Percentiles rank a stretch among this genome's conserved stretches.
Evolutionary conservation across 1,284 basidiomycete genomes (phyloP).

Genomic region (Cryptococcus sp.): DNA sequence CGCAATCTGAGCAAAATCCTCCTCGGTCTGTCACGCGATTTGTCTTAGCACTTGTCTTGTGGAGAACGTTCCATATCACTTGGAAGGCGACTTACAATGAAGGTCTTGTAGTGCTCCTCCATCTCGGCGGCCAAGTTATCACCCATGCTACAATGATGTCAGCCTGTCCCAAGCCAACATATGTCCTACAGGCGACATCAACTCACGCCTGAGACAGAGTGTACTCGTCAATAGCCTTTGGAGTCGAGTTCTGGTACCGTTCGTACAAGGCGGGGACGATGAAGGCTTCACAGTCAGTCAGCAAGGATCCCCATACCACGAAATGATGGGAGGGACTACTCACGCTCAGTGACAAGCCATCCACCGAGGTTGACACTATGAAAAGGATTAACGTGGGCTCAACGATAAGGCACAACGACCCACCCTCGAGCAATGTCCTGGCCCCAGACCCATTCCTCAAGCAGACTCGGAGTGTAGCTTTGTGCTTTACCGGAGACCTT

Average conservation of each 20-base stretch:
- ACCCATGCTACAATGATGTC: conserved; percentile 53
- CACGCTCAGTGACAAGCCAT: conserved; percentile 48
- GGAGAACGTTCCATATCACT: neutral
- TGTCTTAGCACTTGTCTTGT: neutral
- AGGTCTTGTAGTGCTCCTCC: conserved; percentile 75
- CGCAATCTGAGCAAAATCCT: conserved; percentile 84
- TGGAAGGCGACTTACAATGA: conserved; percentile 46
- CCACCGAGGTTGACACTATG: conserved; percentile 78
- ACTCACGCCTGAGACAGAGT: conserved; percentile 54
- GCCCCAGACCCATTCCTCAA: conserved; percentile 77
- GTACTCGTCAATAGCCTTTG: conserved; percentile 69
- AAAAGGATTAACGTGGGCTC: conserved; percentile 13
- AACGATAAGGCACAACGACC: conserved; percentile 3
- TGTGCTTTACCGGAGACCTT: conserved; percentile 41
- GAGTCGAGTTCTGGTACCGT: conserved; percentile 37
- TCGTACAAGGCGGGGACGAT: conserved; percentile 77
- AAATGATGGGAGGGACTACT: conserved; percentile 52
- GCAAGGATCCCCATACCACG: conserved; percentile 40
- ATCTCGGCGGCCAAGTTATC: conserved; percentile 57
- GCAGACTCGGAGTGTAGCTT: conserved; percentile 71
- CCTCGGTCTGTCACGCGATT: conserved; percentile 57
- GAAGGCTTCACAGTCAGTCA: conserved; percentile 67
- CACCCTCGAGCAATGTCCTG: conserved; percentile 59
- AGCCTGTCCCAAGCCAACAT: neutral
- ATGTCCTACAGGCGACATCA: neutral